Evolutionary conservation across 768 basidiomycete genomes (phyloP).

Genomic region (Suillus plorans): DNA sequence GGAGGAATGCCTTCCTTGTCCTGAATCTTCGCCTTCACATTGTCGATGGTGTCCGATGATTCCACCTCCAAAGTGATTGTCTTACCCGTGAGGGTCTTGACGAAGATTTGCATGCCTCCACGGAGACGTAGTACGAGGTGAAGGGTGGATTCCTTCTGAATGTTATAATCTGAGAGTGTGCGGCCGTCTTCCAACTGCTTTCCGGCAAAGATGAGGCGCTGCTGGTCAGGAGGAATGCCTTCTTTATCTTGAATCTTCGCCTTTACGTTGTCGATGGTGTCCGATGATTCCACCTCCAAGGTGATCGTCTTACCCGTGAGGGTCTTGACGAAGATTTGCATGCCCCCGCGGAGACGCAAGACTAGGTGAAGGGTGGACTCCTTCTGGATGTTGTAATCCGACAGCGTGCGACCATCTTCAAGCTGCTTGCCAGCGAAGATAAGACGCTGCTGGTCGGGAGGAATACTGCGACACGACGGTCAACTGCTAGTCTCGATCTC

Average conservation of each 20-base stretch:
- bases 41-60: slow-evolving; percentile 74
- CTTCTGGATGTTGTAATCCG: slow-evolving; percentile 94
- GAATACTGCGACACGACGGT: slow-evolving; percentile 44
- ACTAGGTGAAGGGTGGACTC: slow-evolving; percentile 89
- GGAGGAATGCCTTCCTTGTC: slow-evolving; percentile 82
- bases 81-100: slow-evolving; percentile 74
- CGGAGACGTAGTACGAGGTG: slow-evolving; percentile 74
- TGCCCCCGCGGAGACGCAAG: slow-evolving; percentile 85
- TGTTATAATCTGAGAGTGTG: slow-evolving; percentile 80
- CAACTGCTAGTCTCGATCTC: neutral
- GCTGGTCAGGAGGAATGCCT: slow-evolving; percentile 81
- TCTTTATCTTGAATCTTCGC: slow-evolving; percentile 83
- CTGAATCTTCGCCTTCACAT: slow-evolving; percentile 76
- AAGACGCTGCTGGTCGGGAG: slow-evolving; percentile 91
- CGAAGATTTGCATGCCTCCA: slow-evolving; percentile 71
- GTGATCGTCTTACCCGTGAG: slow-evolving; percentile 92
- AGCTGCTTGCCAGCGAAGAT: slow-evolving; percentile 97
- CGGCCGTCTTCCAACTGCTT: slow-evolving; percentile 95
- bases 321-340: slow-evolving; percentile 91
- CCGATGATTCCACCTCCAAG: slow-evolving; percentile 88
- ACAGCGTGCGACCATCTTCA: slow-evolving; percentile 89
- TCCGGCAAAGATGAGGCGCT: slow-evolving; percentile 89
- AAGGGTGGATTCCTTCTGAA: slow-evolving; percentile 80
- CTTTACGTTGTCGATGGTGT: slow-evolving; percentile 91
- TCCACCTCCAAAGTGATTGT: slow-evolving; percentile 78